These are phyloP conservation scores for Lizonia empirigonia DNA, from an alignment of 2,329 filamentous ascomycete species.

Conservation along the genomic window DNA sequence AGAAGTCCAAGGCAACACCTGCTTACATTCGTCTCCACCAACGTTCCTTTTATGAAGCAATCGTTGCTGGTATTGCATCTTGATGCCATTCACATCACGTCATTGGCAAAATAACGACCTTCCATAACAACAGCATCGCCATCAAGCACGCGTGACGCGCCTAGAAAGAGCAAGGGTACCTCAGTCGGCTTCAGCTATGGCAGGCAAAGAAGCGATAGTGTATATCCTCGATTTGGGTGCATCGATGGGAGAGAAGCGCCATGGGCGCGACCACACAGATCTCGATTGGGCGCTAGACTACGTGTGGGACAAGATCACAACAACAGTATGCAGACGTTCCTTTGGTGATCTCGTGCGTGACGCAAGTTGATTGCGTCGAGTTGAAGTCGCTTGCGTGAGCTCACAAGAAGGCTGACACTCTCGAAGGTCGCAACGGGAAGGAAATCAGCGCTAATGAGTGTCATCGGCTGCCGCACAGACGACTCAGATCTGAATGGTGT, in stretches of 20 bases:
- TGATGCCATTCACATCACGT: neutral
- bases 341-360: slow-evolving; percentile 29
- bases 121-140: neutral
- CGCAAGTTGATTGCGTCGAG: neutral
- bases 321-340: slow-evolving; percentile 62
- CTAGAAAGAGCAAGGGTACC: slow-evolving; percentile 10
- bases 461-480: slow-evolving; percentile 83
- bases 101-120: too few species aligned
- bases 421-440: slow-evolving; percentile 65
- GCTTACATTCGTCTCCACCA: neutral
- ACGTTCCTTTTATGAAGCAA: neutral
- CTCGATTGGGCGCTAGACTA: slow-evolving; percentile 90
- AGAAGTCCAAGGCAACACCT: slow-evolving; percentile 23
- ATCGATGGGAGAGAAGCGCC: slow-evolving; percentile 77
- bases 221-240: slow-evolving; percentile 88
- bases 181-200: slow-evolving; percentile 62
- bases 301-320: slow-evolving; percentile 90
- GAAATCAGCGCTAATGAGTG: slow-evolving; percentile 76
- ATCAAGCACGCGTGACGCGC: neutral
- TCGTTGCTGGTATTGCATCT: neutral
- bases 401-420: slow-evolving; percentile 10
- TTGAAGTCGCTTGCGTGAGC: neutral
- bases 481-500: slow-evolving; percentile 48
- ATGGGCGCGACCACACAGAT: slow-evolving; percentile 76
- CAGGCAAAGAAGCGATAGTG: slow-evolving; percentile 88